Percentiles rank a stretch among this genome's conserved stretches.
phyloP scores from a whole-genome alignment of 371 early-diverging fungal species.

The Circinella umbellata region DNA sequence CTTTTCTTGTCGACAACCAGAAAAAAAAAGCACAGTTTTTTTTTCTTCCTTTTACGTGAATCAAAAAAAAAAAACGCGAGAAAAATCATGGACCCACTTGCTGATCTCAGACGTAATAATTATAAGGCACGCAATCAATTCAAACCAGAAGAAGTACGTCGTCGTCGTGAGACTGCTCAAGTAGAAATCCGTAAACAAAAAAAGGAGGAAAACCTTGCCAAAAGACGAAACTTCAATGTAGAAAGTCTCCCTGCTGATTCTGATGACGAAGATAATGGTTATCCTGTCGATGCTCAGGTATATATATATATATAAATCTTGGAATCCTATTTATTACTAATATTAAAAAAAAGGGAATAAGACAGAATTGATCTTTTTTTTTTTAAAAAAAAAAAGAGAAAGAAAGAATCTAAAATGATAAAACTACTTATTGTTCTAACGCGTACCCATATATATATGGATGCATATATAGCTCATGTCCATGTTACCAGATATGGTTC shows the following conservation, averaged over 20 bases:
- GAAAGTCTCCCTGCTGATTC: slow-evolving; percentile 51
- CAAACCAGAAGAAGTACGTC: slow-evolving; percentile 88
- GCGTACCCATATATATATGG: neutral
- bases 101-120: slow-evolving; percentile 23
- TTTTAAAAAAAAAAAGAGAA: neutral
- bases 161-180: slow-evolving; percentile 88
- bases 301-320: neutral
- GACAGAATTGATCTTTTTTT: too few species aligned
- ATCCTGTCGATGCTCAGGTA: slow-evolving; percentile 30
- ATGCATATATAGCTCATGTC: slow-evolving; percentile 58
- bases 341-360: too few species aligned
- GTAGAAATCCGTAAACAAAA: slow-evolving; percentile 97
- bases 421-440: too few species aligned
- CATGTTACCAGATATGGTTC: slow-evolving; percentile 59
- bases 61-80: neutral
- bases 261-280: slow-evolving; percentile 85
- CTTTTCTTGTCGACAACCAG: neutral
- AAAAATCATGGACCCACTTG: slow-evolving; percentile 19
- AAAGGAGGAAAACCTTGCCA: slow-evolving; percentile 92
- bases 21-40: neutral
- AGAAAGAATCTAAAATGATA: neutral
- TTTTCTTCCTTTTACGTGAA: slow-evolving; percentile 1
- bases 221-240: slow-evolving; percentile 86
- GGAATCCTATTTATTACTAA: too few species aligned
- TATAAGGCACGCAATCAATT: slow-evolving; percentile 86